phyloP scores from a whole-genome alignment of 208 protist genomes.

The Porcisia hertigi region DNA sequence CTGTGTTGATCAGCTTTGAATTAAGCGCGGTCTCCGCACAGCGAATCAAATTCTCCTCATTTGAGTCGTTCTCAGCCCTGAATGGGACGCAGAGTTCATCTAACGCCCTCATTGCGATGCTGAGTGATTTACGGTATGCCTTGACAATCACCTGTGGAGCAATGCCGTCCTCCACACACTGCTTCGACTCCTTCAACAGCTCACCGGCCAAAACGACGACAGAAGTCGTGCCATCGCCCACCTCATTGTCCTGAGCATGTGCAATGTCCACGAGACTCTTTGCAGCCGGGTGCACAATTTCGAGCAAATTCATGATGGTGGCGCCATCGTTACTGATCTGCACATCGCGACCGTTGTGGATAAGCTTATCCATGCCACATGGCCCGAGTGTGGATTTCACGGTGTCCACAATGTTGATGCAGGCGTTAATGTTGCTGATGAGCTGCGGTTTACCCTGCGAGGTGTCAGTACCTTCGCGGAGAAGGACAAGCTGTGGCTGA shows the following conservation, averaged over 20 bases:
- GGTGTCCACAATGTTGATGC: slow-evolving; percentile 95
- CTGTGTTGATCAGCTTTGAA: slow-evolving; percentile 99
- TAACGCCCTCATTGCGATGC: slow-evolving; percentile 80
- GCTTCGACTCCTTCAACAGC: slow-evolving; percentile 97
- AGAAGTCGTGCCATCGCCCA: slow-evolving; percentile 99
- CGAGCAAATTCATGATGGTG: slow-evolving; percentile 99
- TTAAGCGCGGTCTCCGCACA: slow-evolving; percentile 99
- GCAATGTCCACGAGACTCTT: slow-evolving; percentile 99
- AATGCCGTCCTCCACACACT: slow-evolving; percentile 99
- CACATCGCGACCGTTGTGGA: slow-evolving; percentile 92
- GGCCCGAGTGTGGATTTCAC: slow-evolving; percentile 97
- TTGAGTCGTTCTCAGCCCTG: slow-evolving; percentile 50
- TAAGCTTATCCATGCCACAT: slow-evolving; percentile 99
- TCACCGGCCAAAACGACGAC: slow-evolving; percentile 99
- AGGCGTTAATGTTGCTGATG: slow-evolving; percentile 99
- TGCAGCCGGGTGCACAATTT: slow-evolving; percentile 99
- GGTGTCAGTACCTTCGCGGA: slow-evolving; percentile 99
- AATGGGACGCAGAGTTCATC: slow-evolving; percentile 94
- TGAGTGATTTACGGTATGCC: slow-evolving; percentile 90
- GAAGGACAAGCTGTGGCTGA: slow-evolving; percentile 98
- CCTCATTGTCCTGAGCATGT: slow-evolving; percentile 97
- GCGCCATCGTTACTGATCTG: slow-evolving; percentile 99
- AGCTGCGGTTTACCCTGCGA: slow-evolving; percentile 99
- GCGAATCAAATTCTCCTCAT: slow-evolving; percentile 86
- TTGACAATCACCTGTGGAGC: slow-evolving; percentile 99